These are phyloP conservation scores for Hortaea werneckii DNA, from an alignment of 2,329 filamentous ascomycete species.

Conservation along the genomic window DNA sequence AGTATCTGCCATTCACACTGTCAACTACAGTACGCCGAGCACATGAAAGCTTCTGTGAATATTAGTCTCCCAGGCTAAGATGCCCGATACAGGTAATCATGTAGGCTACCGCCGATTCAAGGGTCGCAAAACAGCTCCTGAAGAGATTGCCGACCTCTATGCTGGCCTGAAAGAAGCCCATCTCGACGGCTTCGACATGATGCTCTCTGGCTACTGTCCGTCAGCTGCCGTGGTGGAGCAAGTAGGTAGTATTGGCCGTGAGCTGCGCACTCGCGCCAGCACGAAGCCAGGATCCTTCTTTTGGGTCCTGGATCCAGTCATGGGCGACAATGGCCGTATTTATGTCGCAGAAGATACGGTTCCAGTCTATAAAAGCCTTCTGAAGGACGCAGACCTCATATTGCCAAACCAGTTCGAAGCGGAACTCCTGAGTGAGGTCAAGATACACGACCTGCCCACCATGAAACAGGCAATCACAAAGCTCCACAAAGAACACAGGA, in stretches of 20 bases:
- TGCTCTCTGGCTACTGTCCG: slow-evolving; percentile 90
- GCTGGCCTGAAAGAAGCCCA: slow-evolving; percentile 72
- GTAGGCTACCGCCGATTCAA: slow-evolving; percentile 84
- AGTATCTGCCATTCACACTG: slow-evolving; percentile 87
- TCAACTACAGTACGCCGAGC: slow-evolving; percentile 74
- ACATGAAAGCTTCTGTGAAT: neutral
- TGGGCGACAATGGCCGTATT: slow-evolving; percentile 88
- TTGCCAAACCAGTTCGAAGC: slow-evolving; percentile 96
- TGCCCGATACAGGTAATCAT: slow-evolving; percentile 63
- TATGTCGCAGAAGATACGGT: slow-evolving; percentile 90
- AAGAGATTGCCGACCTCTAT: slow-evolving; percentile 77
- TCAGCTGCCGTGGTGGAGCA: slow-evolving; percentile 74
- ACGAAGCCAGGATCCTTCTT: slow-evolving; percentile 70
- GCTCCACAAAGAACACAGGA: slow-evolving; percentile 60
- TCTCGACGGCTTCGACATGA: slow-evolving; percentile 83
- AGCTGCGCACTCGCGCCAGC: slow-evolving; percentile 58
- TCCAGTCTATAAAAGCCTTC: slow-evolving; percentile 72
- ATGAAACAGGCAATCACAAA: slow-evolving; percentile 64
- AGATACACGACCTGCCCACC: slow-evolving; percentile 64
- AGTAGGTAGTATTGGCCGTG: slow-evolving; percentile 72
- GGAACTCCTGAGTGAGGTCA: slow-evolving; percentile 80
- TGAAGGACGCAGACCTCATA: slow-evolving; percentile 79
- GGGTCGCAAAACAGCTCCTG: slow-evolving; percentile 69
- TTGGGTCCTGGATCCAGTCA: slow-evolving; percentile 95
- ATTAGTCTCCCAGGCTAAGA: neutral